Percentiles rank a stretch among this genome's conserved stretches.
phyloP scores from a whole-genome alignment of 352 stramenopile genomes.

The Phytophthora fragariaefolia region DNA sequence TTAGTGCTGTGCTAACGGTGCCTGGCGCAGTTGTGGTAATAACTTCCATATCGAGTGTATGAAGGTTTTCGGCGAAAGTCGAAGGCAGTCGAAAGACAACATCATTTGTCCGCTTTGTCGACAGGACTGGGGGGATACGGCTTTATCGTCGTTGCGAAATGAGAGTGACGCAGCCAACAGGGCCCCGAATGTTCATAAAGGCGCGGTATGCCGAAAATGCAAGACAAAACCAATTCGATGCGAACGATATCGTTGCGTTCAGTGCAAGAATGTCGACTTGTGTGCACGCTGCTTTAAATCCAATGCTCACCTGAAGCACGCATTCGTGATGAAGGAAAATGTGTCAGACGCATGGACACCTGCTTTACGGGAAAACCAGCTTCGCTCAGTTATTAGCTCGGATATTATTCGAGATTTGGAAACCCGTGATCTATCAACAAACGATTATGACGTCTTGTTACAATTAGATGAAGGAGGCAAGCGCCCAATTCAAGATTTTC shows the following conservation, averaged over 20 bases:
- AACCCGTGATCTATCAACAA: slow-evolving; percentile 79
- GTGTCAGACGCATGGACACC: slow-evolving; percentile 66
- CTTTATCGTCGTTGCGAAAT: slow-evolving; percentile 68
- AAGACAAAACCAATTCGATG: slow-evolving; percentile 79
- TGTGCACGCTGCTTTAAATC: slow-evolving; percentile 80
- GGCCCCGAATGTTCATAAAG: slow-evolving; percentile 78
- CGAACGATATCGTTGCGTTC: slow-evolving; percentile 80
- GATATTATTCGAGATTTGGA: slow-evolving; percentile 71
- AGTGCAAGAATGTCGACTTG: slow-evolving; percentile 81
- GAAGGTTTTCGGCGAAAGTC: slow-evolving; percentile 87
- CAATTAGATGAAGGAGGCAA: slow-evolving; percentile 71
- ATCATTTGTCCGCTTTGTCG: slow-evolving; percentile 88
- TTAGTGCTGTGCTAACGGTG: slow-evolving; percentile 18
- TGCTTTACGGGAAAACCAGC: slow-evolving; percentile 44
- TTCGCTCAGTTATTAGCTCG: slow-evolving; percentile 28
- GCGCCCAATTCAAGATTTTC: slow-evolving; percentile 72
- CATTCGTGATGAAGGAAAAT: slow-evolving; percentile 78
- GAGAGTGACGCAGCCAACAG: slow-evolving; percentile 78
- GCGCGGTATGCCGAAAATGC: slow-evolving; percentile 70
- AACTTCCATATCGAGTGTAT: slow-evolving; percentile 53
- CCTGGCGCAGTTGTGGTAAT: slow-evolving; percentile 36
- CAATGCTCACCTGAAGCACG: slow-evolving; percentile 68
- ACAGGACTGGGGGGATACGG: slow-evolving; percentile 78
- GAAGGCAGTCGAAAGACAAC: slow-evolving; percentile 82
- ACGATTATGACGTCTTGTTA: slow-evolving; percentile 83